Conservation (phyloP, 75 land plant species). For the Picea sitchensis region DNA sequence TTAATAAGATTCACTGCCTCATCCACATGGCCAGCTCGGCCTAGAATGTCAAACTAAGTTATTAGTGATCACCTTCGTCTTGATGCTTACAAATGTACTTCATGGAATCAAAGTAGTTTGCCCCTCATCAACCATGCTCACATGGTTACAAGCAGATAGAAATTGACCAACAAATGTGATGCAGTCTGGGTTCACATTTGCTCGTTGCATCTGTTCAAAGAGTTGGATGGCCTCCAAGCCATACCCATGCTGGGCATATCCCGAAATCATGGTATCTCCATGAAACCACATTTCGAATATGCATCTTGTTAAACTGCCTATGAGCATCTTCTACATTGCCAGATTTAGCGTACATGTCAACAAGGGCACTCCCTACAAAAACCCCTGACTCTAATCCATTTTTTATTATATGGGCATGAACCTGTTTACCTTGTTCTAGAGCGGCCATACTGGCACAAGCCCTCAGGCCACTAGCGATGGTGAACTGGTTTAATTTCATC, state of each 20-base stretch:
- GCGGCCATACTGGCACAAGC: neutral
- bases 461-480: too few species aligned
- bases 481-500: too few species aligned
- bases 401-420: conserved; percentile 30
- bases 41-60: conserved; percentile 48
- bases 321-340: conserved; percentile 41
- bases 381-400: conserved; percentile 15
- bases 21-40: conserved; percentile 34
- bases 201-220: conserved; percentile 29
- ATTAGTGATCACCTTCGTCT: conserved; percentile 41
- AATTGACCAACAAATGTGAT: conserved; percentile 52
- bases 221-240: conserved; percentile 27
- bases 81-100: too few species aligned
- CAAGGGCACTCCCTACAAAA: conserved; percentile 37
- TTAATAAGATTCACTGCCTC: conserved; percentile 36
- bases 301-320: conserved; percentile 29
- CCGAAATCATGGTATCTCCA: conserved; percentile 67
- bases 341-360: conserved; percentile 51
- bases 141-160: conserved; percentile 53
- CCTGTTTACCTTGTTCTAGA: conserved; percentile 30
- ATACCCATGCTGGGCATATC: conserved; percentile 39
- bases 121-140: conserved; percentile 35
- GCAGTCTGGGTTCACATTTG: conserved; percentile 34
- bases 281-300: conserved; percentile 31
- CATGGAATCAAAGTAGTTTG: conserved; percentile 34